These are phyloP conservation scores for Vigna reflexopilosa DNA, from an alignment of 306 rosid species.

Conservation along the genomic window DNA sequence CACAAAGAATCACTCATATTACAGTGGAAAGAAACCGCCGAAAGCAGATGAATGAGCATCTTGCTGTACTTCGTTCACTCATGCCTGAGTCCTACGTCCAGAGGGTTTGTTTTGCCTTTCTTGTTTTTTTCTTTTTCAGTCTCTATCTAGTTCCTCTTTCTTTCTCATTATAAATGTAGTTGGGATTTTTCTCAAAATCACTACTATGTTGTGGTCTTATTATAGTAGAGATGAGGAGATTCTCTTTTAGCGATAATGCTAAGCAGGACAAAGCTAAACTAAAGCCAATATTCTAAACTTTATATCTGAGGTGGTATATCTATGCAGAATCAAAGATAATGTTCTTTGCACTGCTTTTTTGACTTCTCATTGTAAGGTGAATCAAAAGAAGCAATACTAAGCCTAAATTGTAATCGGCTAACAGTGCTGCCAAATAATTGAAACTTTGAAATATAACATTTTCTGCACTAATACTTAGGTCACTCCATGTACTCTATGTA, in stretches of 20 bases:
- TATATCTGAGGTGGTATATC: conserved; percentile 9
- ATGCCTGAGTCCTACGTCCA: conserved; percentile 89
- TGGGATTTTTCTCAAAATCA: conserved; percentile 18
- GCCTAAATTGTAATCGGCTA: neutral
- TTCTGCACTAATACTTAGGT: neutral
- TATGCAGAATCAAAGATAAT: neutral
- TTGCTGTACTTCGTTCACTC: conserved; percentile 82
- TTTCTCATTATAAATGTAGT: conserved; percentile 19
- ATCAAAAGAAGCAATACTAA: neutral
- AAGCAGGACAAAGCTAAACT: conserved; percentile 19
- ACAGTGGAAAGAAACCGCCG: conserved; percentile 91
- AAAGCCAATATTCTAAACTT: conserved; percentile 30
- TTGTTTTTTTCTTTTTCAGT: conserved; percentile 10
- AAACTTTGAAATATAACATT: conserved; percentile 14
- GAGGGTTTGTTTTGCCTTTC: conserved; percentile 66
- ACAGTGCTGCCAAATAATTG: neutral
- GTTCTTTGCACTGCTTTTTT: neutral
- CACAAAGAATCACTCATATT: conserved; percentile 95
- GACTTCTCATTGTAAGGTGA: neutral
- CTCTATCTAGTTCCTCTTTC: conserved; percentile 13
- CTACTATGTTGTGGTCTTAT: conserved; percentile 8
- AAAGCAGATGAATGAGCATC: conserved; percentile 93
- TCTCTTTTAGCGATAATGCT: conserved; percentile 35
- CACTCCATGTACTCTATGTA: neutral
- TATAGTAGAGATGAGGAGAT: conserved; percentile 30